Evolutionary conservation across 139 green algal genomes (phyloP).

Genomic region (Chlamydomonas asymmetrica): DNA sequence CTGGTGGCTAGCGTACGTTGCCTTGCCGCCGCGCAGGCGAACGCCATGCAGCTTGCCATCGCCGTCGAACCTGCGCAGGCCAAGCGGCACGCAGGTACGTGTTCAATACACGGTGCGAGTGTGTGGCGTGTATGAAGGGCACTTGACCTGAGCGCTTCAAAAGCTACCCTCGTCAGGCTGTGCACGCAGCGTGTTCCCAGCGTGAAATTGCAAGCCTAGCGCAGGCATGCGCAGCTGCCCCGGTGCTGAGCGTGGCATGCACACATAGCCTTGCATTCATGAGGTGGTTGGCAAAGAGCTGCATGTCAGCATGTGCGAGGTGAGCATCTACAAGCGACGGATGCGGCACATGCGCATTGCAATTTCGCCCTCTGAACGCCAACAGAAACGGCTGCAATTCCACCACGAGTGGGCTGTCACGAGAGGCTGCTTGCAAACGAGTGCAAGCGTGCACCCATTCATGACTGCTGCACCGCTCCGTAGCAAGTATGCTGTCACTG

Average conservation of each 20-base stretch:
- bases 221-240: neutral
- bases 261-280: too few species aligned
- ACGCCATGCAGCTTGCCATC: constrained; percentile 83
- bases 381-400: too few species aligned
- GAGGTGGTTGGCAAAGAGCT: too few species aligned
- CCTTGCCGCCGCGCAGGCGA: constrained; percentile 58
- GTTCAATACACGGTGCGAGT: neutral
- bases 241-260: too few species aligned
- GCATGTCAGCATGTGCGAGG: too few species aligned
- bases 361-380: too few species aligned
- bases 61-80: constrained; percentile 67
- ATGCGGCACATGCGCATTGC: neutral
- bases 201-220: neutral
- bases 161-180: neutral
- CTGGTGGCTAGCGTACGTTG: constrained; percentile 68
- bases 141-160: neutral
- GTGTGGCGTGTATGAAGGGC: neutral
- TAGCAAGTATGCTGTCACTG: neutral
- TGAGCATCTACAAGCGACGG: neutral
- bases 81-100: neutral
- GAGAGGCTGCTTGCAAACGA: neutral
- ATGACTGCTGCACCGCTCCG: neutral
- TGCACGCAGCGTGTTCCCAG: neutral
- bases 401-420: neutral
- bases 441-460: too few species aligned